Percentiles rank a stretch among this genome's conserved stretches.
phyloP scores from a whole-genome alignment of 495 filamentous ascomycete species.

The Xylaria scruposa region DNA sequence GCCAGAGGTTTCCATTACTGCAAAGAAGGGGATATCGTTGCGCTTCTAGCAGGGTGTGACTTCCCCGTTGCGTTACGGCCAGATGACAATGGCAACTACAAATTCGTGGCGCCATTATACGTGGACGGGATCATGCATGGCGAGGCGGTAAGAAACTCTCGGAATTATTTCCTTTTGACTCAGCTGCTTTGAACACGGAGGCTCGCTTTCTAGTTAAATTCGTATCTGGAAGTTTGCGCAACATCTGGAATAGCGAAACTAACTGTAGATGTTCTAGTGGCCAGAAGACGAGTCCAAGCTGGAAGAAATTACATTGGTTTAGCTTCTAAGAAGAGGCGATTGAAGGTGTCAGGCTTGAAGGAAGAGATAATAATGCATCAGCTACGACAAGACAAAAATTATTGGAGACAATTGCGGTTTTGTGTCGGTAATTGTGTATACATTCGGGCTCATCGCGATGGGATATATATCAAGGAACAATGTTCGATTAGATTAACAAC shows the following conservation, averaged over 20 bases:
- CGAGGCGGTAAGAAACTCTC: neutral
- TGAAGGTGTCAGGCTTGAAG: too few species aligned
- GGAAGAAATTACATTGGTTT: neutral
- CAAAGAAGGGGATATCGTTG: conserved; percentile 5
- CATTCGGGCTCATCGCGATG: too few species aligned
- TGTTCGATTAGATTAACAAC: too few species aligned
- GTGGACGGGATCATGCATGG: conserved; percentile 6
- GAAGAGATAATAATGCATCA: too few species aligned
- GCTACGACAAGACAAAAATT: too few species aligned
- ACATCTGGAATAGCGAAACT: neutral
- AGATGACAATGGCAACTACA: neutral
- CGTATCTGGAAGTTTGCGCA: neutral
- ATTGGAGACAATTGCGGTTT: too few species aligned
- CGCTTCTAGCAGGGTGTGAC: neutral
- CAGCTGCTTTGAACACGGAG: neutral
- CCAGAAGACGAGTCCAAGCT: neutral
- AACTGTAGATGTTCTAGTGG: neutral
- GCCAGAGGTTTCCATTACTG: neutral
- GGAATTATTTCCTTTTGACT: neutral
- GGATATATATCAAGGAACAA: too few species aligned
- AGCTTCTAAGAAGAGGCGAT: neutral
- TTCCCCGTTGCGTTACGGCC: conserved; percentile 5
- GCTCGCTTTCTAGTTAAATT: neutral
- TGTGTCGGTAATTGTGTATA: too few species aligned
- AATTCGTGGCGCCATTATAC: conserved; percentile 4